These are phyloP conservation scores for Kurtzmaniella natalensis DNA, from an alignment of 1,139 yeast species.

Conservation along the genomic window DNA sequence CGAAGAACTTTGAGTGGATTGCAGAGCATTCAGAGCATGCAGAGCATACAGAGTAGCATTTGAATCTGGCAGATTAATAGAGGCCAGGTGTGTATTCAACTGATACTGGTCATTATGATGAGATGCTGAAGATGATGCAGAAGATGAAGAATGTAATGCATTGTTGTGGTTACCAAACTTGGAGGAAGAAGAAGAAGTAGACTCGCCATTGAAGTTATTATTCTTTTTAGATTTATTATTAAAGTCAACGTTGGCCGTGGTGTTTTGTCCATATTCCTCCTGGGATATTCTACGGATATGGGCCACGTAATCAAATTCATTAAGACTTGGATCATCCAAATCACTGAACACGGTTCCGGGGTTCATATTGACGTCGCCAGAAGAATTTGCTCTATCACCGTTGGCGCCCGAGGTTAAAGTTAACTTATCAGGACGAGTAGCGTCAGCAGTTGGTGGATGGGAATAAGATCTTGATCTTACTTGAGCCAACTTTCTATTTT, in stretches of 20 bases:
- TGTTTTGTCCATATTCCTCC: slow-evolving; percentile 26
- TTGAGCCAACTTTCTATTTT: slow-evolving; percentile 27
- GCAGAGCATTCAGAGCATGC: slow-evolving; percentile 12
- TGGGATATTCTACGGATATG: slow-evolving; percentile 43
- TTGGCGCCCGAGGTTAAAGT: slow-evolving; percentile 7
- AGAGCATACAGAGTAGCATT: slow-evolving; percentile 12
- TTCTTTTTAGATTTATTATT: background rate
- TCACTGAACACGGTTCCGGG: slow-evolving; percentile 1
- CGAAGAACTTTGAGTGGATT: slow-evolving; percentile 7
- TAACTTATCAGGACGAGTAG: background rate
- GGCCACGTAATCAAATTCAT: slow-evolving; percentile 46
- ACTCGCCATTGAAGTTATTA: background rate
- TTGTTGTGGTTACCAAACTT: background rate
- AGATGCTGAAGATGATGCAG: background rate
- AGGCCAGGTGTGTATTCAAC: slow-evolving; percentile 1
- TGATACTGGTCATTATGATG: background rate
- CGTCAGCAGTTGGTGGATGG: background rate
- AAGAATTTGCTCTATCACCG: background rate
- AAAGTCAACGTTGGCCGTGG: background rate
- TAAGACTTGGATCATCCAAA: slow-evolving; percentile 26
- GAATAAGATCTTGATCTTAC: background rate
- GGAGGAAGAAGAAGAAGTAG: background rate
- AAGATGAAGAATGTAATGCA: background rate
- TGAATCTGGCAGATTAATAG: slow-evolving; percentile 10
- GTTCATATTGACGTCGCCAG: background rate